Base-by-base conservation (phyloP, 2,329 filamentous ascomycete species). In the Xylariales sp. region DNA sequence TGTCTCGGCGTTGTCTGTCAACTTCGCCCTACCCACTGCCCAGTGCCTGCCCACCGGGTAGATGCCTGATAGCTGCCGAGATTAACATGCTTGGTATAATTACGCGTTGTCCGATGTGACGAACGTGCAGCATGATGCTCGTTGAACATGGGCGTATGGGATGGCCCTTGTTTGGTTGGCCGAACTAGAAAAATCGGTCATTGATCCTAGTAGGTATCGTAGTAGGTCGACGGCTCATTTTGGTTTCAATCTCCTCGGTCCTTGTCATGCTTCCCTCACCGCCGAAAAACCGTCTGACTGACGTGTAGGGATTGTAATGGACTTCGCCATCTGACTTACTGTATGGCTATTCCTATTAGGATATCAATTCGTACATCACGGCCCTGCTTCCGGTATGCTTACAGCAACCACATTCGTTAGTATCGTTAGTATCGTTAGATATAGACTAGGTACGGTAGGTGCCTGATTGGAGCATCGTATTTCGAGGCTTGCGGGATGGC, bases 221-320 rank as follows among this genome's bases (percentile, higher is more conserved):
- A 23, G 23, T 54, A 46, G 32, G 28, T 53, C 50, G 43, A 55
- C 57, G 45, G 52, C 50, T 50, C 34, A 36, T 56, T 56, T 56
- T 56, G 50, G 49, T 23, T 12, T 46, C 49, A 55, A 48, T 61
- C 48, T 46, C 23, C 32, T 46, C 23, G 32, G 56, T 10, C 55
- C 49, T 55, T 61, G 63, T 65, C 62, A 54, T 52, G 16, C 36
- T 58, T 55, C 28, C 34, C 60, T 68, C 65, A 68, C 65, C 65
- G 65, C 65, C 61, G 52, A 49, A 60, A 49, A 56, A 23, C 23
- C 23, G 23, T 23, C 52, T 36, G 43, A 46, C 53, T 60, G 53
- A 46, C 49, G 14, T 43, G 57, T 56, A 59, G 12, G 41, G 55
- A 48, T 64, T 30, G 23, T 32, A 18, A 56, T 45, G 36, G 45